These are phyloP conservation scores for Aspergillus ruber DNA, from an alignment of 2,329 filamentous ascomycete genomes.

Conservation along the genomic window DNA sequence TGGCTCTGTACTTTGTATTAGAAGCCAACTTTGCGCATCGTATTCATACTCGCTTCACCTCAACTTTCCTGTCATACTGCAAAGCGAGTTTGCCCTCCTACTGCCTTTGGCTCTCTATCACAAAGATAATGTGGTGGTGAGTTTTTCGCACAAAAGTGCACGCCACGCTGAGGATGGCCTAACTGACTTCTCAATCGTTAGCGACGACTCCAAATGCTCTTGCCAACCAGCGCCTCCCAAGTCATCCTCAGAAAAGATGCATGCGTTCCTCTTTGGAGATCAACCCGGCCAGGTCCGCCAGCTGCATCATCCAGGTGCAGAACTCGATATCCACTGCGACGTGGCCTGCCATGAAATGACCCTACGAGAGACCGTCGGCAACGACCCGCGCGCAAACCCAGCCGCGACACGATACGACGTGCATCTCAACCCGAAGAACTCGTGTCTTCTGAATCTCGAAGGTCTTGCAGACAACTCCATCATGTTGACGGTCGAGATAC, in stretches of 20 bases:
- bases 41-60: too few species aligned
- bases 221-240: slow-evolving; percentile 15
- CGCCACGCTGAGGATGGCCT: too few species aligned
- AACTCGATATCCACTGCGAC: slow-evolving; percentile 21
- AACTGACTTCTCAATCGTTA: slow-evolving; percentile 1
- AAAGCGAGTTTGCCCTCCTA: too few species aligned
- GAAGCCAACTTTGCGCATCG: too few species aligned
- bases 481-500: slow-evolving; percentile 16
- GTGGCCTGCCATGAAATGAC: slow-evolving; percentile 13
- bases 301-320: slow-evolving; percentile 12
- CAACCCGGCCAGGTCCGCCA: slow-evolving; percentile 8
- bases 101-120: too few species aligned
- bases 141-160: neutral
- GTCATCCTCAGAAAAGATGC: slow-evolving; percentile 4
- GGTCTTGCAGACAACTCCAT: slow-evolving; percentile 23
- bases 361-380: slow-evolving; percentile 15
- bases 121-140: neutral
- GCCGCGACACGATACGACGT: neutral
- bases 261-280: slow-evolving; percentile 11
- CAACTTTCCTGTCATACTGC: too few species aligned
- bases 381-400: slow-evolving; percentile 2
- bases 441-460: slow-evolving; percentile 21
- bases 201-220: slow-evolving; percentile 14
- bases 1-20: too few species aligned
- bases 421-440: slow-evolving; percentile 12